Evolutionary conservation across 352 stramenopile genomes (phyloP), one percentile per base, ranked within the genome.

Genomic region (Blastocystis sp.): DNA sequence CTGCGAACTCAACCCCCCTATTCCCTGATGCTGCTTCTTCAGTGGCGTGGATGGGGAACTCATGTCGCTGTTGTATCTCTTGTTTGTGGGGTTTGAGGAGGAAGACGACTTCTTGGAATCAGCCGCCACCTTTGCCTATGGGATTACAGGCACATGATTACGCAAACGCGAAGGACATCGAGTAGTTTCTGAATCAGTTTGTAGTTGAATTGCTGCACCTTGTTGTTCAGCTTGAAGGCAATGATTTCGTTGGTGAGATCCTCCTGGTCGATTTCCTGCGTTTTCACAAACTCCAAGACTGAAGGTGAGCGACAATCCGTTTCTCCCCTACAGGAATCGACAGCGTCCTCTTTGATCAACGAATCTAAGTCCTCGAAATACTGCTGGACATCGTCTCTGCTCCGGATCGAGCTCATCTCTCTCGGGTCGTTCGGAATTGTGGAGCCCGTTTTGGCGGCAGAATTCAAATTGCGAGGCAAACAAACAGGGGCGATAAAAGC

Each of bases 141-240:
- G 45, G 45, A 16, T 19, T 55, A 16, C 9, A 55, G 16, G 6
- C 9, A 16, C 16, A 16, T 0, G 9, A 6, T 19, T 55, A 16
- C 19, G 29, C 26, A 16, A 51, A 85, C 74, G 24, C 39, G 24
- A 55, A 85, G 45, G 16, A 59, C 29, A n/a, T 55, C 35, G 37
- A 85, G 41, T 24, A 85, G 74, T 26, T 85, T 35, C 50, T 62
- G 31, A 24, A 67, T 67, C 26, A 33, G 16, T n/a, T 70, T 70
- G 37, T 85, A 55, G 37, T 85, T 39, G 37, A 69, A 85, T 41
- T 85, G 50, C 33, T 66, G 50, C 29, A 85, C 24, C 31, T 66
- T 45, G 60, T 85, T 31, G 74, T 69, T 85, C 12, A 55, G n/a
- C 3, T 12, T 12, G 66, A 70, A 85, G 2, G 74, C 74, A 31